Base-by-base conservation (phyloP, 1,284 basidiomycete genomes). In the Peniophora sp. region DNA sequence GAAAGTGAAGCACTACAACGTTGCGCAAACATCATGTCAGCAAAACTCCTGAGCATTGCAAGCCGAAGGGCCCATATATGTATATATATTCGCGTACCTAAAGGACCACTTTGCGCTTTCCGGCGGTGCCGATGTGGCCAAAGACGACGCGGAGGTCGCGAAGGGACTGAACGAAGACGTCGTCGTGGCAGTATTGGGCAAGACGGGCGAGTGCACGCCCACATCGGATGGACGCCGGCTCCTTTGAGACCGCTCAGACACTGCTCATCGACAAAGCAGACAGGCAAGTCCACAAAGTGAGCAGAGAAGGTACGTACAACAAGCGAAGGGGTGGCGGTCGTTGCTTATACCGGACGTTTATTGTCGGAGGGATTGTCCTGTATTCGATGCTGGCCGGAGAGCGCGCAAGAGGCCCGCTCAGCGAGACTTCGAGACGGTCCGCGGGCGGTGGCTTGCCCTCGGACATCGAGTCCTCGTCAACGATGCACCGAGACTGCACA, bases 281-380 rank as follows among this genome's bases (percentile, higher is more conserved):
- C n/a, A n/a, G n/a, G n/a, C 35, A 48, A 25, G 50, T 35, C 8
- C 8, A 34, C 27, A n/a, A 44, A 36, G 16, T 27, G 34, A 39
- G 17, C 23, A 49, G 39, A 49, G 25, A 22, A 25, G 35, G 38
- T 34, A 48, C 56, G 48, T 38, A 58, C 56, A 52, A 52, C 2
- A 58, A 48, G n/a, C 50, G 51, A 23, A 58, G 51, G 1, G 56
- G 56, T 2, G 56, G 53, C 8, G 56, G 56, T 23, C 56, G 56
- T 45, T 55, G 57, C 52, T 58, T 58, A 52, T 57, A 49, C 34
- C 53, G 50, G 38, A 57, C 56, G 34, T 58, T 57, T 34, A 55
- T 55, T 2, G 56, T 55, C 9, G 56, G 56, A 17, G 56, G 53
- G 16, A 57, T 55, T 19, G 53, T 56, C 36, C 56, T 49, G 54